phyloP scores from a whole-genome alignment of 2,329 filamentous ascomycete genomes.

The Trichoderma sp. region DNA sequence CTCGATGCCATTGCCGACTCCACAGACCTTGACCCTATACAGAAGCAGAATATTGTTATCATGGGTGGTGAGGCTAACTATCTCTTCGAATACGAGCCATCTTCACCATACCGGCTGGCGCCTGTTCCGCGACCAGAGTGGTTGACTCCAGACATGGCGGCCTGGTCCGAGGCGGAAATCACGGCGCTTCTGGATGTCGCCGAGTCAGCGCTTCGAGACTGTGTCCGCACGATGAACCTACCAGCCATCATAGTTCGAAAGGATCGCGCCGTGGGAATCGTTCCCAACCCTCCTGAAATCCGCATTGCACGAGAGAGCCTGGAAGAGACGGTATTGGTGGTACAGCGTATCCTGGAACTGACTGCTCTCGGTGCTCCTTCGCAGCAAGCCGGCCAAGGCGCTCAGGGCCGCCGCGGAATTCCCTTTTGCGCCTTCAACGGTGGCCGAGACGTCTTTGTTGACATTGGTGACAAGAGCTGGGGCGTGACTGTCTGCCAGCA shows the following conservation, averaged over 20 bases:
- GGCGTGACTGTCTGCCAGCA: slow-evolving; percentile 89
- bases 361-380: slow-evolving; percentile 52
- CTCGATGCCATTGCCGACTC: slow-evolving; percentile 71
- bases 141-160: slow-evolving; percentile 74
- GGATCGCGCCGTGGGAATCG: slow-evolving; percentile 78
- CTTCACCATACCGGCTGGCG: slow-evolving; percentile 63
- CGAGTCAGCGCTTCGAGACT: slow-evolving; percentile 78
- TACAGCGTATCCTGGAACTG: slow-evolving; percentile 87
- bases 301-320: slow-evolving; percentile 83
- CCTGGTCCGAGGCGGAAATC: slow-evolving; percentile 76
- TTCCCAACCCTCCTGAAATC: slow-evolving; percentile 59
- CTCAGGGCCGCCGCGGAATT: slow-evolving; percentile 40
- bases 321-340: slow-evolving; percentile 92
- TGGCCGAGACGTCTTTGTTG: slow-evolving; percentile 95
- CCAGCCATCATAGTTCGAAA: slow-evolving; percentile 82
- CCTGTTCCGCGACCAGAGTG: slow-evolving; percentile 65
- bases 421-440: slow-evolving; percentile 99
- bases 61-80: slow-evolving; percentile 97
- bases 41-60: slow-evolving; percentile 79
- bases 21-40: slow-evolving; percentile 55
- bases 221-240: slow-evolving; percentile 73
- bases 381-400: slow-evolving; percentile 26
- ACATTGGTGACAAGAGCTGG: slow-evolving; percentile 97
- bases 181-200: slow-evolving; percentile 80
- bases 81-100: slow-evolving; percentile 73